Base-by-base conservation (phyloP, 148 eudicot genomes). In the Linanthus parryae region DNA sequence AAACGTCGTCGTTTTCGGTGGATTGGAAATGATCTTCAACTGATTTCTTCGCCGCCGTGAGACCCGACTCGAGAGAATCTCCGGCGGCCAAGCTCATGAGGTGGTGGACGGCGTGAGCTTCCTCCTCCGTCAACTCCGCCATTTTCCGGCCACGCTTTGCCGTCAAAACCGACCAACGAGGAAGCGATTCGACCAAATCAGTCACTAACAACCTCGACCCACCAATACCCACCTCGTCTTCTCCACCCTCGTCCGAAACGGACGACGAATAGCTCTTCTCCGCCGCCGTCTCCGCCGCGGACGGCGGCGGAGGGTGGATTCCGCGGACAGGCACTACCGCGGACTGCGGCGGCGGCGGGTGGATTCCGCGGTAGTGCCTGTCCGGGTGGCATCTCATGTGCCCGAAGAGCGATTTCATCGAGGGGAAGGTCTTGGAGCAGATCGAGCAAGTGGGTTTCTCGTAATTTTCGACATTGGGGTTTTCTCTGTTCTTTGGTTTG, bases 351-450 rank as follows among this genome's bases (percentile, higher is more conserved):
- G 52, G 16, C n/a, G 83, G 80, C 0, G 76, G 82, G 0, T 53
- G 47, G 61, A 81, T 80, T 8, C 87, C 87, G 8, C 84, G 58
- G 49, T 61, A 70, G 0, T 24, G 41, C 7, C 82, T 66, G 0
- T 75, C 73, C 0, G 82, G 84, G 42, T 84, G 88, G 44, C 74
- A 70, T 65, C 88, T 75, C 88, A 84, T 73, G 56, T 84, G 94
- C 16, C 94, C 94, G 30, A 17, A 71, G 52, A 84, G 53, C 1
- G 94, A 63, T 42, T 75, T 80, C 22, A 41, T 4, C 1, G 81
- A 58, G 0, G 57, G 68, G 7, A 84, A 84, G 6, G 8, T 44
- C 56, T 72, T 80, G 0, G 40, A 39, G 17, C 79, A 74, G 1
- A 64, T 1, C 1, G 55, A 20, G 18, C 68, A 64, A 30, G 10